Evolutionary conservation across 371 early-diverging fungal species (phyloP).

Genomic region (Nosema muscidifuracis): DNA sequence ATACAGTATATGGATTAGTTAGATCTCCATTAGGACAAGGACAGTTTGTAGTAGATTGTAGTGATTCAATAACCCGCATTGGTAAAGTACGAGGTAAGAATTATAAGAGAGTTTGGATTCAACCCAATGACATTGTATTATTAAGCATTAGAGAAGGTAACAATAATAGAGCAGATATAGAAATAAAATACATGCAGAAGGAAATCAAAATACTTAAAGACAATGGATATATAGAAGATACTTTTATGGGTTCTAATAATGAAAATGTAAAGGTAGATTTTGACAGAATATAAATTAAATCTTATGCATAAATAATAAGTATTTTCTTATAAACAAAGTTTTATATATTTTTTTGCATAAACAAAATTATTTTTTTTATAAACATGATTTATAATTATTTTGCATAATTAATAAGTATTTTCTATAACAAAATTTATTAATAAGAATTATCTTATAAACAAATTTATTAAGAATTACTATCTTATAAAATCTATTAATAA

Average conservation of each 20-base stretch:
- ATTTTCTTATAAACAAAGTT: too few species aligned
- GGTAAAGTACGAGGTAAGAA: slow-evolving; percentile 92
- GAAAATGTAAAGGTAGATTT: slow-evolving; percentile 38
- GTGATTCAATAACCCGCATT: slow-evolving; percentile 79
- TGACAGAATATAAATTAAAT: slow-evolving; percentile 25
- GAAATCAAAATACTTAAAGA: slow-evolving; percentile 89
- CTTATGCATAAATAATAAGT: too few species aligned
- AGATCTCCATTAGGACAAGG: slow-evolving; percentile 88
- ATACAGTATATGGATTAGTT: slow-evolving; percentile 75
- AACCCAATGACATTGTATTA: slow-evolving; percentile 84
- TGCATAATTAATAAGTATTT: too few species aligned
- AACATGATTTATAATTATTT: too few species aligned
- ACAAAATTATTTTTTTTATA: too few species aligned
- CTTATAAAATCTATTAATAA: background rate
- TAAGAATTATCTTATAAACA: background rate
- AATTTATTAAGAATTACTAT: background rate
- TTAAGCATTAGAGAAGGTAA: slow-evolving; percentile 87
- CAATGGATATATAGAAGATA: slow-evolving; percentile 87
- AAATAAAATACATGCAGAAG: slow-evolving; percentile 87
- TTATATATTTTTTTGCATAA: background rate
- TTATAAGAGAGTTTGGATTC: slow-evolving; percentile 87
- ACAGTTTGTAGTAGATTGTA: slow-evolving; percentile 81
- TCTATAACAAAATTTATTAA: background rate
- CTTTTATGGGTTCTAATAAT: slow-evolving; percentile 12
- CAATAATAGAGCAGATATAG: slow-evolving; percentile 88